Base-by-base conservation (phyloP, 305 asterid species). In the Rubia peregrina region DNA sequence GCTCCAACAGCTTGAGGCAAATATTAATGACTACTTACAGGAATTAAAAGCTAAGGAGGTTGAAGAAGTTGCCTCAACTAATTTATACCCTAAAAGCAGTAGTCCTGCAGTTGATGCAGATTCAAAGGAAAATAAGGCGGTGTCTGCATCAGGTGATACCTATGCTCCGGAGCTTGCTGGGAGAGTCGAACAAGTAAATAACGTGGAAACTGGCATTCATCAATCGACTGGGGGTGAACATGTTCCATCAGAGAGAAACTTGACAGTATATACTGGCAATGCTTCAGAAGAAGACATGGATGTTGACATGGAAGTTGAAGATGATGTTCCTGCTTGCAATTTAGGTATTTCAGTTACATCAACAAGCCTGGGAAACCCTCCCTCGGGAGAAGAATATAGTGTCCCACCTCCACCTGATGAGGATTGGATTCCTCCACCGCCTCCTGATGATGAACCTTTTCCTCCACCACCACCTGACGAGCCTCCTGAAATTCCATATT, bases 291-390 rank as follows among this genome's bases (percentile, higher is more conserved):
- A 82, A 46, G 98, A 94, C 80, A 94, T 94, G 99, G 99, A 94
- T 75, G 89, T 94, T 73, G 99, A 94, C 83, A 89, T 94, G 99
- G 99, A 94, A 85, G 95, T 94, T 74, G 99, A 94, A 77, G 99
- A 91, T 63, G 68, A 85, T 42, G 76, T 67, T 74, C 79, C 91
- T 78, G 36, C 84, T 17, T 66, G 78, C 71, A 75, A 68, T 46
- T 74, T 84, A 38, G 73, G 79, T 53, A 61, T 74, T 76, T 72
- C 46, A 30, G 84, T 72, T 70, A 80, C 82, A 51, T 68, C 51
- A 40, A 73, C 76, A 66, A 67, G 66, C 22, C 80, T 68, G 68
- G 85, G 80, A 69, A 11, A 77, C 26, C 57, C 79, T 24, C 74
- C 72, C 67, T 72, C 77, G 4, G 86, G 72, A 26, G 73, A 74